Evolutionary conservation across 257 asterid genomes (phyloP).

Genomic region (Jacaranda copaia): DNA sequence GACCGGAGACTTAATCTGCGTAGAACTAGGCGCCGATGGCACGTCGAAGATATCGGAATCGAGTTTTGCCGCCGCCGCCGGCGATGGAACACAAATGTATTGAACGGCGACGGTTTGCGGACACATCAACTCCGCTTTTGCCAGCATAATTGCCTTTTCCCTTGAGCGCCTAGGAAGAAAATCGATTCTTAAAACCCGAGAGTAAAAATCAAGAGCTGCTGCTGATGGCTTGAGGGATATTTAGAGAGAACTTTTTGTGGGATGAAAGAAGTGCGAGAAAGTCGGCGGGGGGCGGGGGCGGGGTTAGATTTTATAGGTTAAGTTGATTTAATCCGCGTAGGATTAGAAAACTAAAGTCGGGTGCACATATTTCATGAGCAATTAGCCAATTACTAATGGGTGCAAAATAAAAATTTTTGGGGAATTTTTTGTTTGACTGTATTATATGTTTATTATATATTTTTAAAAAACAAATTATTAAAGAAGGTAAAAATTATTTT

Average conservation of each 20-base stretch:
- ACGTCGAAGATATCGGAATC: slow-evolving; percentile 17
- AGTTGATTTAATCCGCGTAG: neutral
- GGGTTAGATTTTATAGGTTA: neutral
- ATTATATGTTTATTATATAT: too few species aligned
- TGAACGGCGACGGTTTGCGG: slow-evolving; percentile 32
- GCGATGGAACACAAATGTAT: slow-evolving; percentile 30
- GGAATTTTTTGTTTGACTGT: too few species aligned
- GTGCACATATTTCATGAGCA: neutral
- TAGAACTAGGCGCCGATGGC: neutral
- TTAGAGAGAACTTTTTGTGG: neutral
- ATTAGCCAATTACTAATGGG: too few species aligned
- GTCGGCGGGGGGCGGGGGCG: neutral
- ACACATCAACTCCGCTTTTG: slow-evolving; percentile 34
- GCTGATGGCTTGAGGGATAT: neutral
- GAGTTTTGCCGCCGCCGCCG: slow-evolving; percentile 7
- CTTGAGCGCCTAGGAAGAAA: neutral
- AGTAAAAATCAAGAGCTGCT: neutral
- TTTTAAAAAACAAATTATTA: too few species aligned
- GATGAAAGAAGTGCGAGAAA: neutral
- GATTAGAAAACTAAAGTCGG: neutral
- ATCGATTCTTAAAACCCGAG: neutral
- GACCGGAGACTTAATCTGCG: slow-evolving; percentile 6
- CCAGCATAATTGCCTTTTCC: slow-evolving; percentile 28
- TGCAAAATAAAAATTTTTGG: too few species aligned
- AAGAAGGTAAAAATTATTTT: too few species aligned